Evolutionary conservation across 225 moss, liverwort and hornwort species (phyloP), one percentile per base, ranked within the genome.

Genomic region (Bryoerythrophyllum caledonicum): DNA sequence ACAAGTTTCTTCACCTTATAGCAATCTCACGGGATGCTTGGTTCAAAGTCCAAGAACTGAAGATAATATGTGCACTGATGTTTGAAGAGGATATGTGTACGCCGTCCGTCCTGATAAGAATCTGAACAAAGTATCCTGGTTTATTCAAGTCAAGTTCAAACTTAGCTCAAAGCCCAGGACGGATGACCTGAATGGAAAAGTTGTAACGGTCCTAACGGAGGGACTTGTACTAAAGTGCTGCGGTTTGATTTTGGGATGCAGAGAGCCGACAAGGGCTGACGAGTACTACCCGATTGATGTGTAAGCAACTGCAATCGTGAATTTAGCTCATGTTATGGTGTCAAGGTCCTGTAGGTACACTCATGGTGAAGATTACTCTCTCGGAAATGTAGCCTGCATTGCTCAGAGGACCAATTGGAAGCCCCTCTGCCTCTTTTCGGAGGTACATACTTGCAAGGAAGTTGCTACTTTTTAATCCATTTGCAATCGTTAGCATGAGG

Each of bases 211-310:
- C 15, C 28, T 25, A 9, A 57, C 8, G 12, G 67, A 55, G 37
- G 56, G 15, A 55, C 32, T 51, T 49, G 32, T 57, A 66, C 55
- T 75, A 11, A 73, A 17, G 6, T 68, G 6, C 60, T 74, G 44
- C 65, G 80, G 65, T 73, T 77, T 53, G 25, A 19, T 54, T 28
- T 15, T 46, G 64, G n/a, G n/a, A 46, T 77, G 80, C 84, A 84
- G 80, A 80, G 70, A 65, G 54, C 65, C 14, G 52, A 13, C 17
- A 52, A 65, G 27, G n/a, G 16, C 19, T 1, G 55, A 74, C 28
- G 59, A 80, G 38, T 37, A 65, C 53, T 6, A 27, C 51, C n/a
- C 11, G 68, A 52, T n/a, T 64, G 41, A 60, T 46, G 32, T 60
- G 10, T 43, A 17, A 37, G 10, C 23, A 16, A 0, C 8, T 7